A percentile compares a stretch with the other conserved stretches of the same genome.
phyloP scores from a whole-genome alignment of 208 protist species.

The Crithidia mellificae region DNA sequence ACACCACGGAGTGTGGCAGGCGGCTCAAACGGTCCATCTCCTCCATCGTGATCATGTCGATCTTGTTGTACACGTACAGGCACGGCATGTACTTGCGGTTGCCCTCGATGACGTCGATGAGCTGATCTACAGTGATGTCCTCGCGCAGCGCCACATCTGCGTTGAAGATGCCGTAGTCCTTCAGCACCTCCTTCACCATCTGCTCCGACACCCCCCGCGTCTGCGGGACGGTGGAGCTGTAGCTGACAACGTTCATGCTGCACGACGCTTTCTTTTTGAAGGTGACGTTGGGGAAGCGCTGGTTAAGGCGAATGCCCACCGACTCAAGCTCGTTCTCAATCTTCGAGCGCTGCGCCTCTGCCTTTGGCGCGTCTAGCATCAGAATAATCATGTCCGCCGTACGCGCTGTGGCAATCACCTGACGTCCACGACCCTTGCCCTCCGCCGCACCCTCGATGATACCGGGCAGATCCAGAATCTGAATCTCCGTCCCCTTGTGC shows the following conservation, averaged over 20 bases:
- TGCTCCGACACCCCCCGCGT: constrained; percentile 85
- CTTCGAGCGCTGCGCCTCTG: constrained; percentile 88
- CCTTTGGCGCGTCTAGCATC: constrained; percentile 96
- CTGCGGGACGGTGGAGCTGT: constrained; percentile 85
- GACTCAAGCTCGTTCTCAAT: constrained; percentile 95
- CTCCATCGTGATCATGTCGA: constrained; percentile 97
- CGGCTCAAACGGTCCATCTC: constrained; percentile 94
- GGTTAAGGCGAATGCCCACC: constrained; percentile 97
- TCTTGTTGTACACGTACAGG: constrained; percentile 96
- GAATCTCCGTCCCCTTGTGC: constrained; percentile 96
- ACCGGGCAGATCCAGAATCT: constrained; percentile 98
- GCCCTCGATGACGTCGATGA: constrained; percentile 98
- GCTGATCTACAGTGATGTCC: constrained; percentile 97
- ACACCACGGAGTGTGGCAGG: constrained; percentile 88
- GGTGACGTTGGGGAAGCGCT: constrained; percentile 92
- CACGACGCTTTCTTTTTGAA: constrained; percentile 93
- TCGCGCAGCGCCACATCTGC: constrained; percentile 95
- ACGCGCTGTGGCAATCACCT: constrained; percentile 97
- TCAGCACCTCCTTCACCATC: constrained; percentile 93
- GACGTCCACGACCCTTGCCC: constrained; percentile 95
- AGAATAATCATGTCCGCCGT: constrained; percentile 98
- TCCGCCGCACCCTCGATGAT: constrained; percentile 98
- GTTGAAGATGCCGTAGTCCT: constrained; percentile 97
- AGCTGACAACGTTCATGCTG: constrained; percentile 91
- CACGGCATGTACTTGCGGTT: constrained; percentile 95